Evolutionary conservation across 129 eudicot genomes (phyloP).

Genomic region (Pseudognaphalium luteoalbum): DNA sequence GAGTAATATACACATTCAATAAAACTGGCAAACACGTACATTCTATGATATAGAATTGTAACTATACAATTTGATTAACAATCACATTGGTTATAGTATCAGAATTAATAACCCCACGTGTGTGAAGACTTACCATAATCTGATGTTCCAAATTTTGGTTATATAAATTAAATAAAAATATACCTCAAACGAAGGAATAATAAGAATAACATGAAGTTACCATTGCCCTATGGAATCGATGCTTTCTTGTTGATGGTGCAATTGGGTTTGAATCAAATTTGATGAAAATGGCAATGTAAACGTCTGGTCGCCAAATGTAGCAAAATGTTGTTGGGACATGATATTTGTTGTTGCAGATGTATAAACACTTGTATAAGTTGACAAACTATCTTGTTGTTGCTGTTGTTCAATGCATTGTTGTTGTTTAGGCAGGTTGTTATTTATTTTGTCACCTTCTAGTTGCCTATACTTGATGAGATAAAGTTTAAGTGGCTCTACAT

Average conservation of each 20-base stretch:
- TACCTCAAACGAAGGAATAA: not conserved
- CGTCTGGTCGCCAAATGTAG: constrained; percentile 42
- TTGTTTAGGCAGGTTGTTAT: constrained; percentile 43
- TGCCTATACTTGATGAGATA: constrained; percentile 62
- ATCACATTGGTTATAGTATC: too few relatives aligned
- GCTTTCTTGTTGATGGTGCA: constrained; percentile 53
- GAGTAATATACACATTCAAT: too few relatives aligned
- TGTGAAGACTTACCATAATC: constrained; percentile 9
- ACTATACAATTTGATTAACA: too few relatives aligned
- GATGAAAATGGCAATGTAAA: constrained; percentile 53
- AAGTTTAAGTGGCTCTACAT: constrained; percentile 55
- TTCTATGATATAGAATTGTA: too few relatives aligned
- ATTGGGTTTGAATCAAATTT: constrained; percentile 39
- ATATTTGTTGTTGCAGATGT: constrained; percentile 36
- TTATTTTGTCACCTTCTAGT: constrained; percentile 50
- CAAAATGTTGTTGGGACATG: constrained; percentile 42
- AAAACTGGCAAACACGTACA: too few relatives aligned
- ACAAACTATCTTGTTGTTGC: constrained; percentile 18
- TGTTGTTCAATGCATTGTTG: constrained; percentile 39
- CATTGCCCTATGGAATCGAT: constrained; percentile 54
- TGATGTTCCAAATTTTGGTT: constrained; percentile 11
- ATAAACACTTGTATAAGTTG: constrained; percentile 26
- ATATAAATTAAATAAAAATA: not conserved
- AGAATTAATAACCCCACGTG: too few relatives aligned
- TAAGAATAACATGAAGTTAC: constrained; percentile 32